A percentile compares a stretch with the other conserved stretches of the same genome.
These are phyloP conservation scores for Selaginella tamariscina DNA, from an alignment of 75 land plant species.

Conservation along the genomic window DNA sequence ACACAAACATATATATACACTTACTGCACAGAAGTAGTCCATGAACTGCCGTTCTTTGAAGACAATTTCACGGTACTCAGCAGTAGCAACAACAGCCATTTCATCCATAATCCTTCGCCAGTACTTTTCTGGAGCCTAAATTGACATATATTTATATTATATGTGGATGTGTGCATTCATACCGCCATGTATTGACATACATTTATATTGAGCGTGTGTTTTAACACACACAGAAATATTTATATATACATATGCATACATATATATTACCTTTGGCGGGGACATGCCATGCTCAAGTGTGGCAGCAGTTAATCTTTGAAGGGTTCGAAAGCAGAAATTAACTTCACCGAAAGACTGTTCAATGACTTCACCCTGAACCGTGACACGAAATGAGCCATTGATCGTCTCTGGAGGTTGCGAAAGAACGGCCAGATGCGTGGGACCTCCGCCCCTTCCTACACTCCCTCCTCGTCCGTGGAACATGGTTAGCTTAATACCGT, in stretches of 20 bases:
- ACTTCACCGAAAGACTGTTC: conserved; percentile 88
- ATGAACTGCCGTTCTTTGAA: conserved; percentile 74
- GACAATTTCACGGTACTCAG: conserved; percentile 64
- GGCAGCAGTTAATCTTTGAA: conserved; percentile 82
- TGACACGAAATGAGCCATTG: conserved; percentile 78
- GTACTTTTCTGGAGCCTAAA: conserved; percentile 75
- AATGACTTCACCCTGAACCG: conserved; percentile 90
- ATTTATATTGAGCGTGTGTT: no score
- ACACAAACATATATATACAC: no score
- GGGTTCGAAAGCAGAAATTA: conserved; percentile 71
- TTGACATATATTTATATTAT: no score
- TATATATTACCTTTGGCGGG: conserved; percentile 62
- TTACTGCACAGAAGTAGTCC: conserved; percentile 74
- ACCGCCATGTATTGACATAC: no score
- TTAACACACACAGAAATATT: no score
- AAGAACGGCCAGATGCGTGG: conserved; percentile 89
- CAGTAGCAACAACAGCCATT: conserved; percentile 68
- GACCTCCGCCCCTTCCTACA: conserved; percentile 92
- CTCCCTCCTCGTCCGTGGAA: conserved; percentile 94
- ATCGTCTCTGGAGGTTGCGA: conserved; percentile 93
- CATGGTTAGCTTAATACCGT: conserved; percentile 74
- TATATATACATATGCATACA: no score
- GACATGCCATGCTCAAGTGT: conserved; percentile 93
- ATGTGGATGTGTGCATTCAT: no score
- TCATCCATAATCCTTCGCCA: conserved; percentile 89